Base-by-base conservation (phyloP, 352 stramenopile species). In the Phytopythium delawarense region DNA sequence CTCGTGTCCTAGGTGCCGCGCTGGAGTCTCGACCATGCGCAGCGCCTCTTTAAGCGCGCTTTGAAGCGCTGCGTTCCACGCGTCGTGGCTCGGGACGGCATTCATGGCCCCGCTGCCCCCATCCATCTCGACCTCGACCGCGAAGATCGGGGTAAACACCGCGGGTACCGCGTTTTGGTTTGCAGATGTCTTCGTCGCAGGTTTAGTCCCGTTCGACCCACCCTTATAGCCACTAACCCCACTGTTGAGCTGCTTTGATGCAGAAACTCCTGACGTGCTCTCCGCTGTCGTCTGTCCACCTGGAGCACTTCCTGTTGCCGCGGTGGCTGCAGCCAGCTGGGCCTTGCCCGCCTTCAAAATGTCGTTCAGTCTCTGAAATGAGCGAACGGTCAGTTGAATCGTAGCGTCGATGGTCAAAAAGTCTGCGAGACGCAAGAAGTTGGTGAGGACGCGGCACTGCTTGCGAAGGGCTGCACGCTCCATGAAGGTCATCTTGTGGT, bases 401-500 rank as follows among this genome's bases (percentile, higher is more conserved):
- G 91, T 92, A 25, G 91, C 86, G 46, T 95, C 84, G 30, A 95
- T 92, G 5, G 94, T 94, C 23, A 97, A 62, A 44, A 98, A 97
- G 67, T 98, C 94, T 12, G 91, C 88, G 8, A 98, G 75, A 0
- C 91, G 84, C 13, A 98, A 59, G 61, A 98, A 98, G 44, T 94
- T 92, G 2, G 91, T 98, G 21, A 98, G 69, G 42, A 79, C 91
- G 6, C 88, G 87, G 63, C 94, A 98, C 56, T 98, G 89, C 45
- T 92, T 94, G 4, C 94, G 84, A 44, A 98, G 63, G 4, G 88
- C 85, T 2, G 95, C 94, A 20, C 92, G 76, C 69, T 98, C 94
- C 94, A 98, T 98, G 67, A 98, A 98, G 7, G 92, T 98, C 94
- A 98, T 98, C 50, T 96, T 97, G 70, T 97, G 89, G 51, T 97